Base-by-base conservation (phyloP, 768 basidiomycete species). In the Lactifluus pinguis region DNA sequence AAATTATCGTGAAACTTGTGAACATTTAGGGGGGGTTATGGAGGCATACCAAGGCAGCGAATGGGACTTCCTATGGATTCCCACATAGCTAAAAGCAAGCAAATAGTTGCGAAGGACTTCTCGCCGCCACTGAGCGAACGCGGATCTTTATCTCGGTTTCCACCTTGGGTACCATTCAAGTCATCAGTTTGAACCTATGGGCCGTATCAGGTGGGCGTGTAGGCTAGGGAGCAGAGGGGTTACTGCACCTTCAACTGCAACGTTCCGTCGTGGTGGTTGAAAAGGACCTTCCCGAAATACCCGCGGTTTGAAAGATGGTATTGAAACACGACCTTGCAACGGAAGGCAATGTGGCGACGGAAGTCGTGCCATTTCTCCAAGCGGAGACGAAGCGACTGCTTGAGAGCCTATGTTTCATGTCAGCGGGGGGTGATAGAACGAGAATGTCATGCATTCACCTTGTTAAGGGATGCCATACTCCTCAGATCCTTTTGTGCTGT, bases 91-190 rank as follows among this genome's bases (percentile, higher is more conserved):
- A 98, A 76, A 50, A 99, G 76, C 54, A 99, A 73, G 66, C 93
- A 95, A 64, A 98, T 92, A 0, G 95, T 98, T 6, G 94, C 90
- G 74, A 97, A 99, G 7, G 92, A 95, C 72, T 97, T 95, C 72
- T 98, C 95, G 42, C 95, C 95, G 50, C 95, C 95, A 65, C 89
- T 92, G 17, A 95, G 77, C 34, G 88, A 87, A 41, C 84, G 85
- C 4, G 92, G 88, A 68, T 94, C 89, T 72, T 92, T 92, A 66
- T 92, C 89, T 38, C 80, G 77, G 25, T 69, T 67, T 30, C 65
- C 73, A 4, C 76, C 80, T 71, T 86, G 84, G 0, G 85, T 84
- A 34, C 77, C 75, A 14, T 79, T 75, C 67, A 86, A 83, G 65
- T 93, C 91, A 57, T 93, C 90, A 9, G 91, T 94, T 76, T 88